Evolutionary conservation across 1,284 basidiomycete species (phyloP), one percentile per base, ranked within the genome.

Genomic region (Singerocomus rubriflavus): DNA sequence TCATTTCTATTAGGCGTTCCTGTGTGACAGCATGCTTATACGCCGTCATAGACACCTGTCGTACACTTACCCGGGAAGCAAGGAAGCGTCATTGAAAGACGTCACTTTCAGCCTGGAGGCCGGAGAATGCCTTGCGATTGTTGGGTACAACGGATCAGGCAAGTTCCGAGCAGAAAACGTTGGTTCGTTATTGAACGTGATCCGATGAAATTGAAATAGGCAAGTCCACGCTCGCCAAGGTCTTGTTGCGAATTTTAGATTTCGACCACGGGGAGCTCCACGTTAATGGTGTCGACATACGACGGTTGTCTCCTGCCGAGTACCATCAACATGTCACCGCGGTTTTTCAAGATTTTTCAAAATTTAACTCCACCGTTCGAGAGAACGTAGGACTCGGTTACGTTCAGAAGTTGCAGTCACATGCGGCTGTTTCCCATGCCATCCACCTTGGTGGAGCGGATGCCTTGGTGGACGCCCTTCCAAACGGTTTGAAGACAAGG

Each of bases 311-410:
- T 48, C 84, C 88, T 25, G 67, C 67, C 11, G 85, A 89, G 44
- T 82, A 88, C 56, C 91, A 93, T 65, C 71, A 72, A 35, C 85
- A 84, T 64, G 71, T 82, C 29, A 83, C 85, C 9, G 83, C 83
- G n/a, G 84, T 92, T 16, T 88, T 93, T 66, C 91, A 93, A 65
- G 82, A 83, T 40, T 92, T 91, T 67, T 83, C 84, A 30, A 85
- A 84, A 64, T 91, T 87, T 65, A 83, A 81, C 61, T 77, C 84
- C 11, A 80, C 85, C 0, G 75, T 90, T 16, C 76, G 81, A 54
- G 85, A 89, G 60, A 92, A 92, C 60, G 82, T 91, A 25, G 91
- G 89, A 14, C 70, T 92, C 4, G 91, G 91, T 21, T 78, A 78
- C 60, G 76, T 90, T 26, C 75, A 77, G 16, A 77, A 81, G 54